A percentile compares a stretch with the other conserved stretches of the same genome.
These are phyloP conservation scores for Aspergillus egyptiacus DNA, from an alignment of 495 filamentous ascomycete genomes.

Conservation along the genomic window DNA sequence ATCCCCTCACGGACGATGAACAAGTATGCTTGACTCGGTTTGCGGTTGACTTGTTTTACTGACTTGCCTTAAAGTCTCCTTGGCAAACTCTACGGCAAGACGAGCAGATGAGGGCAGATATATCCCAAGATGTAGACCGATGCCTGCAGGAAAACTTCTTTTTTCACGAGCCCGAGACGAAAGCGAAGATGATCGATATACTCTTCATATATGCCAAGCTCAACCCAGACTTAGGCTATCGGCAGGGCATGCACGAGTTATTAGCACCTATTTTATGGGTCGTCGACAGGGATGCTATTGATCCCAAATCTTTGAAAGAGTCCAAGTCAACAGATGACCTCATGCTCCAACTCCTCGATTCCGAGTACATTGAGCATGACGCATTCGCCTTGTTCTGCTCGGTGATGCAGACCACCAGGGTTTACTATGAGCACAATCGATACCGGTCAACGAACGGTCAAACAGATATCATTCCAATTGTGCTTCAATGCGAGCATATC, in stretches of 20 bases:
- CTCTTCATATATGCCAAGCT: slow-evolving; percentile 94
- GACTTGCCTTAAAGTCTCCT: slow-evolving; percentile 60
- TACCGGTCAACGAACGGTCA: slow-evolving; percentile 35
- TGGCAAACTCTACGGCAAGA: slow-evolving; percentile 82
- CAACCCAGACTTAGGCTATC: slow-evolving; percentile 79
- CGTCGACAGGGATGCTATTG: slow-evolving; percentile 73
- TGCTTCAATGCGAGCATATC: slow-evolving; percentile 77
- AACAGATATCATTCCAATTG: slow-evolving; percentile 65
- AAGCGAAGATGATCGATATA: slow-evolving; percentile 78
- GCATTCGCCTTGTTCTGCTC: slow-evolving; percentile 77
- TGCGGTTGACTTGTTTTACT: slow-evolving; percentile 32
- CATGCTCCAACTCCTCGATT: slow-evolving; percentile 63
- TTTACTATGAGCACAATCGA: slow-evolving; percentile 71
- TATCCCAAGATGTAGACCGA: slow-evolving; percentile 90
- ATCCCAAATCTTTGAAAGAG: slow-evolving; percentile 27
- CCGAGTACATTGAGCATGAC: slow-evolving; percentile 77
- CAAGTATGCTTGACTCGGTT: slow-evolving; percentile 50
- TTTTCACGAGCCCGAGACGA: slow-evolving; percentile 74
- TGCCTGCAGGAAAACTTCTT: slow-evolving; percentile 89
- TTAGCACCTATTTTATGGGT: slow-evolving; percentile 88
- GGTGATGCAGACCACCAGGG: slow-evolving; percentile 79
- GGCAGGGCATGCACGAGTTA: slow-evolving; percentile 97
- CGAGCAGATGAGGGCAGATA: slow-evolving; percentile 78
- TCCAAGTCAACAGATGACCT: slow-evolving; percentile 29
- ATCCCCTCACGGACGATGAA: slow-evolving; percentile 83